Conservation (phyloP, 108 stramenopile genomes). For the Nitzschia sp. region DNA sequence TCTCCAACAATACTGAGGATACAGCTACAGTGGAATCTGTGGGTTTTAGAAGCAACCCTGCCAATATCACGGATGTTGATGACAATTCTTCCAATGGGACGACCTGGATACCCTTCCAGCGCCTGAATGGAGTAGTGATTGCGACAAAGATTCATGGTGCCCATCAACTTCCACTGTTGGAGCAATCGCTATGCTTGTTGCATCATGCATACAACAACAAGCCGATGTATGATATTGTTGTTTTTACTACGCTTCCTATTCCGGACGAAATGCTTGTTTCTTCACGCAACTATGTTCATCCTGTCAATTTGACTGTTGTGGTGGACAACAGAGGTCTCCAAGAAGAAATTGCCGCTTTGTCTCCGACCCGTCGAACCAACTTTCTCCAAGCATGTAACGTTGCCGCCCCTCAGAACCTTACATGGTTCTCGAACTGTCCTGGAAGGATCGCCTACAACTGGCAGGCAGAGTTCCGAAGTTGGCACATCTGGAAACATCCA, state of each 20-base stretch:
- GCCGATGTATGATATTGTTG: constrained; percentile 36
- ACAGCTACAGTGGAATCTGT: too few species aligned
- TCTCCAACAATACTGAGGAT: too few species aligned
- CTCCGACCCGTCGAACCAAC: not conserved
- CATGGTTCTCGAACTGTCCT: constrained; percentile 30
- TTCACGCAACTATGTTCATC: constrained; percentile 19
- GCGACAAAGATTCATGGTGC: constrained; percentile 48
- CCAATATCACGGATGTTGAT: too few species aligned
- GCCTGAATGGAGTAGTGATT: constrained; percentile 42
- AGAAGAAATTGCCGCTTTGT: constrained; percentile 31
- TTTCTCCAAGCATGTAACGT: constrained; percentile 36
- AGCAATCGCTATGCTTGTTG: constrained; percentile 41
- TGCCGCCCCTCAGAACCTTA: constrained; percentile 5
- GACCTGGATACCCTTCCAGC: constrained; percentile 4
- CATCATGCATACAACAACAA: constrained; percentile 41
- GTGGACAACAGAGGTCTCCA: constrained; percentile 39
- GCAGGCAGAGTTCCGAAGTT: constrained; percentile 43
- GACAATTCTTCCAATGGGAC: too few species aligned
- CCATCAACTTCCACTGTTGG: constrained; percentile 15
- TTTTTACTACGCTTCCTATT: constrained; percentile 38
- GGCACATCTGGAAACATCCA: constrained; percentile 42
- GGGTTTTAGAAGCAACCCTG: too few species aligned
- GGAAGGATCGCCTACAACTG: constrained; percentile 37
- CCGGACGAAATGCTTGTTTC: constrained; percentile 13
- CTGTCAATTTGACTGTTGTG: constrained; percentile 41